Conservation (phyloP, 331 rosid genomes). For the Saraca asoca region DNA sequence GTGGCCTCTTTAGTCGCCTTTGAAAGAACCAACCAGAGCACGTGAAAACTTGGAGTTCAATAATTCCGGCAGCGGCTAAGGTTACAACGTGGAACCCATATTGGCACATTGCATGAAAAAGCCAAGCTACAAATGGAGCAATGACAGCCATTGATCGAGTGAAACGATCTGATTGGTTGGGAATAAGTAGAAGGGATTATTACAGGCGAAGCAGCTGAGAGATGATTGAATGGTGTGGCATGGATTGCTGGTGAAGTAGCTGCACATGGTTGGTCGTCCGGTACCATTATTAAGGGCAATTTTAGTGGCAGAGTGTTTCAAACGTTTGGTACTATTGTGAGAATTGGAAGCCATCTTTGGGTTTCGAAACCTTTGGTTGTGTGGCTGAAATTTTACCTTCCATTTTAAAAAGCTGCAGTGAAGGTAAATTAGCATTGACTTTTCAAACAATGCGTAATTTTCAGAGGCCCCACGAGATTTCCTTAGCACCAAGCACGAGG, state of each 20-base stretch:
- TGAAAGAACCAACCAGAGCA: background rate
- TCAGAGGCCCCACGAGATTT: too few species aligned
- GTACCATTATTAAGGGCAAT: background rate
- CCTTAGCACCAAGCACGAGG: too few species aligned
- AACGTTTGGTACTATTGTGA: background rate
- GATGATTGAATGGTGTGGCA: too few species aligned
- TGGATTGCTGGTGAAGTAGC: too few species aligned
- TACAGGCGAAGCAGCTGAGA: too few species aligned
- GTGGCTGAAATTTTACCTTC: background rate
- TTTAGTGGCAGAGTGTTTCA: background rate
- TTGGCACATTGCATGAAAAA: background rate
- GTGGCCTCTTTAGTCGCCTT: background rate
- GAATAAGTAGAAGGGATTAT: too few species aligned
- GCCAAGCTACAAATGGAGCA: conserved; percentile 32
- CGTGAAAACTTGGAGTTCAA: conserved; percentile 26
- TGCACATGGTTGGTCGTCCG: background rate
- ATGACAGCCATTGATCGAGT: background rate
- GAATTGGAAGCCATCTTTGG: background rate
- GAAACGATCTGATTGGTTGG: background rate
- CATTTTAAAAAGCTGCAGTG: too few species aligned
- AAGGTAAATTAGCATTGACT: too few species aligned
- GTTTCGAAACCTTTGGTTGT: background rate
- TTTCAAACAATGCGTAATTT: too few species aligned
- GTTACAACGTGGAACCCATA: conserved; percentile 26
- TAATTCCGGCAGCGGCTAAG: background rate